phyloP scores from a whole-genome alignment of 345 rosid species.

The Populus simonii region DNA sequence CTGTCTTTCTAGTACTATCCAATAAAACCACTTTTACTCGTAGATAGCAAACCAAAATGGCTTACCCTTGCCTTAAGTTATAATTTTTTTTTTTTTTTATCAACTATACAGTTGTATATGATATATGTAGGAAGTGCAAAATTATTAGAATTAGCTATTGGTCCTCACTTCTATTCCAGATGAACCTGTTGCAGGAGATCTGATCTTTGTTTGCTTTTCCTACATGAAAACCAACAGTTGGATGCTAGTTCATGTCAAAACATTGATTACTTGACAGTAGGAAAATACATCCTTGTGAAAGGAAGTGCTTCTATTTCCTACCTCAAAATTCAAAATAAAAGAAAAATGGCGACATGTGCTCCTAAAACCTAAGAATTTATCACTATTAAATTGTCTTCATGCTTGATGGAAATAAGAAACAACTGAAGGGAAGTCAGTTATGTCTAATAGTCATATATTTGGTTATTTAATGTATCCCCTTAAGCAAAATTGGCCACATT shows the following conservation, averaged over 20 bases:
- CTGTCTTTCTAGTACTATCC: not conserved
- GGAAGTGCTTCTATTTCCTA: not conserved
- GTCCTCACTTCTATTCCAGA: not conserved
- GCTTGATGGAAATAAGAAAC: too few relatives aligned
- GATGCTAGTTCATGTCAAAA: not conserved
- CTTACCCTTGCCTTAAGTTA: not conserved
- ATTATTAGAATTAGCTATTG: not conserved
- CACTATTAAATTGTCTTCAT: too few relatives aligned
- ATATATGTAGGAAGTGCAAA: not conserved
- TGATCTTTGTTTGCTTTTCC: not conserved
- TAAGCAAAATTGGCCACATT: slow-evolving; percentile 12
- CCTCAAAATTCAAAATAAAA: not conserved
- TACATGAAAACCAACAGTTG: not conserved
- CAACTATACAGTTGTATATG: not conserved
- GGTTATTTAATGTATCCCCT: not conserved
- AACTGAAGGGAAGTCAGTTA: too few relatives aligned
- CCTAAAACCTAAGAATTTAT: too few relatives aligned
- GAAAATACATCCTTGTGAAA: not conserved
- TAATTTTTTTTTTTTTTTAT: not conserved
- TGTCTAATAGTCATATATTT: not conserved
- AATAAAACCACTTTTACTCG: not conserved
- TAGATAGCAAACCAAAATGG: not conserved
- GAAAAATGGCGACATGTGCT: too few relatives aligned
- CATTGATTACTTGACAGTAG: not conserved
- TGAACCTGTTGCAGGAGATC: not conserved